Conservation (phyloP, 805 yeast genomes). For the Saturnispora bothae region DNA sequence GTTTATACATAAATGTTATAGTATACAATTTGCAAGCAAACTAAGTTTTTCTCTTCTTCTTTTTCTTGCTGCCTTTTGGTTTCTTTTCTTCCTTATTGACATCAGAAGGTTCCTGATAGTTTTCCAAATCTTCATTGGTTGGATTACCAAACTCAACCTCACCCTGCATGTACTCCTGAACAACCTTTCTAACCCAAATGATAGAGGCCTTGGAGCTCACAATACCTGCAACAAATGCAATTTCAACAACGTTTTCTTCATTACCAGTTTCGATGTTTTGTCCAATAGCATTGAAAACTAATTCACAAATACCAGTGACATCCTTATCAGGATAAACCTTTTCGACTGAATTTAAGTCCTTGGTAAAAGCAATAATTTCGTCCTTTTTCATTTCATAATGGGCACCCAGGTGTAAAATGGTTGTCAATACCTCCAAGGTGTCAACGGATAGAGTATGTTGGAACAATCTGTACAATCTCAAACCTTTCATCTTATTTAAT, state of each 20-base stretch:
- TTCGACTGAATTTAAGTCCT: slow-evolving; percentile 17
- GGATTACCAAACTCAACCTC: slow-evolving; percentile 24
- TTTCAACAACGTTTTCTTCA: slow-evolving; percentile 9
- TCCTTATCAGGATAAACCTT: slow-evolving; percentile 11
- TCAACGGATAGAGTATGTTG: slow-evolving; percentile 8
- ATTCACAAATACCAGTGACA: slow-evolving; percentile 15
- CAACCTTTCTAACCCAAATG: slow-evolving; percentile 7
- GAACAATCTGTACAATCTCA: slow-evolving; percentile 5
- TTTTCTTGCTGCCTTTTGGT: slow-evolving; percentile 4
- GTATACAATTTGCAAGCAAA: too few relatives aligned
- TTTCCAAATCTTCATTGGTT: not conserved
- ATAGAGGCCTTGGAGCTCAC: not conserved
- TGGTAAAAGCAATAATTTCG: slow-evolving; percentile 17
- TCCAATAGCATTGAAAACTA: slow-evolving; percentile 12
- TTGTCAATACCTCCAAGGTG: slow-evolving; percentile 12
- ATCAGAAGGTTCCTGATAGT: not conserved
- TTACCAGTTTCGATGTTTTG: slow-evolving; percentile 5
- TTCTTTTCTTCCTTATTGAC: not conserved
- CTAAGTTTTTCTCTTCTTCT: slow-evolving; percentile 8
- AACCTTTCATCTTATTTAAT: slow-evolving; percentile 3
- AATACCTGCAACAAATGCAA: slow-evolving; percentile 8
- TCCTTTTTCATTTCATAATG: slow-evolving; percentile 14
- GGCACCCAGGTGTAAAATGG: slow-evolving; percentile 15
- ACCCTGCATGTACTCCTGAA: slow-evolving; percentile 23
- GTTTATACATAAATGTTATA: too few relatives aligned